Percentiles rank a stretch among this genome's conserved stretches.
phyloP scores from a whole-genome alignment of 2,329 filamentous ascomycete species.

The Aquanectria penicillioides region DNA sequence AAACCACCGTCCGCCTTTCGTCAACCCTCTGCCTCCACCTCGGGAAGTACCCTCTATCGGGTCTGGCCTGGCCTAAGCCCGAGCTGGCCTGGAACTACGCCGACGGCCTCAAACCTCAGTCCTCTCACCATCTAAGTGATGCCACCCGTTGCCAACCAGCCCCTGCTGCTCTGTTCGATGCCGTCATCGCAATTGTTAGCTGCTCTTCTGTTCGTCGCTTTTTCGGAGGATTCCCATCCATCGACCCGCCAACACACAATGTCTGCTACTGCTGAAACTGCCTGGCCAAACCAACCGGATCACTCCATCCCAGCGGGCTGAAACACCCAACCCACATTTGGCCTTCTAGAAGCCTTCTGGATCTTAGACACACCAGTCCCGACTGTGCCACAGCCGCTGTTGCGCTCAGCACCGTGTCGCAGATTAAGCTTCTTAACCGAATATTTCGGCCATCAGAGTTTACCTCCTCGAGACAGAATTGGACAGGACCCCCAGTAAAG shows the following conservation, averaged over 20 bases:
- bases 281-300: conserved; percentile 34
- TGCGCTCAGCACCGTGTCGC: conserved; percentile 5
- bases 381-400: conserved; percentile 20
- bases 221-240: conserved; percentile 38
- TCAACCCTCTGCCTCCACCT: conserved; percentile 35
- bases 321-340: conserved; percentile 39
- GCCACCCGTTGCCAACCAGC: conserved; percentile 15
- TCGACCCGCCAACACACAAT: conserved; percentile 30
- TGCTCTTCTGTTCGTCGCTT: conserved; percentile 23
- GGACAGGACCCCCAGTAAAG: background rate
- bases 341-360: conserved; percentile 43
- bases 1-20: conserved; percentile 37
- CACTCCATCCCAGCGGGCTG: conserved; percentile 26
- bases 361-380: conserved; percentile 24
- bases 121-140: conserved; percentile 36
- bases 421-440: conserved; percentile 5
- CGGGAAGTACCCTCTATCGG: conserved; percentile 30
- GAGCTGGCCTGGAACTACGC: conserved; percentile 34
- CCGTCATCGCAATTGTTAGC: conserved; percentile 31
- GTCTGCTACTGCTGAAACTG: conserved; percentile 32
- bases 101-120: conserved; percentile 44
- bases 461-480: background rate
- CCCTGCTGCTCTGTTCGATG: conserved; percentile 24
- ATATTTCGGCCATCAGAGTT: conserved; percentile 6
- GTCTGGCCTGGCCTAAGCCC: conserved; percentile 29